Conservation (phyloP, 2,329 filamentous ascomycete genomes). For the Aspergillus brunneoviolaceus region DNA sequence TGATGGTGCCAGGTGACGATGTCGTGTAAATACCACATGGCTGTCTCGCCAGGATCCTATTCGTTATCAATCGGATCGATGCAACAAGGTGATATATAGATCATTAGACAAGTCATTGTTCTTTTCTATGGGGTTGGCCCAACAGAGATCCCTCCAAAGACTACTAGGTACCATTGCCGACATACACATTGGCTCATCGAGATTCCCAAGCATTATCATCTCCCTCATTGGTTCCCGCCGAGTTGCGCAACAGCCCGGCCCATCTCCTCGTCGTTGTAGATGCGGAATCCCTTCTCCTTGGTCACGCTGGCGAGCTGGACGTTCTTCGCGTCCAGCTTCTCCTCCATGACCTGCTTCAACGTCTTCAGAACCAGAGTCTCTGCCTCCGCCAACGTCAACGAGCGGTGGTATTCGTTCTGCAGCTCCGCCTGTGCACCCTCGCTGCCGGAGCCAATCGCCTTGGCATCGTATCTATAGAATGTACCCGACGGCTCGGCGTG, state of each 20-base stretch:
- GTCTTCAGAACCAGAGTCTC: slow-evolving; percentile 97
- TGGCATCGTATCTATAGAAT: slow-evolving; percentile 98
- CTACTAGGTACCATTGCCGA: slow-evolving; percentile 12
- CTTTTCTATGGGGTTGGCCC: slow-evolving; percentile 28
- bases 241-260: slow-evolving; percentile 78
- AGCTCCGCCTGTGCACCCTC: slow-evolving; percentile 97
- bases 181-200: slow-evolving; percentile 15
- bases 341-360: slow-evolving; percentile 99
- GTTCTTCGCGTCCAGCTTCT: slow-evolving; percentile 98
- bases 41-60: not conserved
- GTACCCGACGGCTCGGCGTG: slow-evolving; percentile 97
- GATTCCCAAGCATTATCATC: slow-evolving; percentile 16
- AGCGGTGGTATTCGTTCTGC: slow-evolving; percentile 99
- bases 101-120: slow-evolving; percentile 27
- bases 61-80: not conserved
- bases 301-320: slow-evolving; percentile 97
- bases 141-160: slow-evolving; percentile 20
- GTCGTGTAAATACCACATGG: no score
- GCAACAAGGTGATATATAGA: slow-evolving; percentile 7
- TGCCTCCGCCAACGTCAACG: slow-evolving; percentile 85
- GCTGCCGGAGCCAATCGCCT: slow-evolving; percentile 95
- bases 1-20: not conserved
- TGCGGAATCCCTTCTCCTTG: slow-evolving; percentile 95
- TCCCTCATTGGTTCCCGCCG: slow-evolving; percentile 44
- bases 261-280: slow-evolving; percentile 99